phyloP scores from a whole-genome alignment of 371 early-diverging fungal species.

The Blakeslea trispora region DNA sequence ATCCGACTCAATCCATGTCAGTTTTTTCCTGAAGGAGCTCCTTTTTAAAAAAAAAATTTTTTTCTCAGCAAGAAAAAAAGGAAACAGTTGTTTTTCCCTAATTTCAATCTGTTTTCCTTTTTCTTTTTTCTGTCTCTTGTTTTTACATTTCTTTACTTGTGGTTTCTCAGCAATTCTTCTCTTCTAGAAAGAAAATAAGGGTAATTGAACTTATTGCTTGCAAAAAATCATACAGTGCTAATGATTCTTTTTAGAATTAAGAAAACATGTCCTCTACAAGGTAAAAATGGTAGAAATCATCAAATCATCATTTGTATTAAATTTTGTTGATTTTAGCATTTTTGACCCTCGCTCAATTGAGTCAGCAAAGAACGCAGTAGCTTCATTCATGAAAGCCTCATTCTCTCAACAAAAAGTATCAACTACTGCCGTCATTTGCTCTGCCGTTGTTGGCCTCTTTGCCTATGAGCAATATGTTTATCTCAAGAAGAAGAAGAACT shows the following conservation, averaged over 20 bases:
- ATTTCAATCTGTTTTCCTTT: conserved; percentile 5
- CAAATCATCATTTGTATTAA: neutral
- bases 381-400: conserved; percentile 38
- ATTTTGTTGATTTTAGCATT: conserved; percentile 24
- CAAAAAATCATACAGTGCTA: neutral
- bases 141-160: neutral
- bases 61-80: neutral
- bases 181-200: too few species aligned
- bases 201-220: neutral
- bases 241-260: neutral
- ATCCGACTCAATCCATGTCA: too few species aligned
- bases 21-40: neutral
- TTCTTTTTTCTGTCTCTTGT: conserved; percentile 1
- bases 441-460: conserved; percentile 48
- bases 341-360: conserved; percentile 51
- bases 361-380: conserved; percentile 43
- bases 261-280: conserved; percentile 21
- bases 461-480: conserved; percentile 56
- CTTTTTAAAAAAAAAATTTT: neutral
- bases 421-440: conserved; percentile 44
- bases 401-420: conserved; percentile 37
- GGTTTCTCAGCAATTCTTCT: neutral
- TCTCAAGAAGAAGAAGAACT: conserved; percentile 48
- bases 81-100: neutral
- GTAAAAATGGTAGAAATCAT: conserved; percentile 11